A percentile compares a stretch with the other conserved stretches of the same genome.
Evolutionary conservation across 2,329 filamentous ascomycete genomes (phyloP).

Genomic region (Hansfordia pulvinata): DNA sequence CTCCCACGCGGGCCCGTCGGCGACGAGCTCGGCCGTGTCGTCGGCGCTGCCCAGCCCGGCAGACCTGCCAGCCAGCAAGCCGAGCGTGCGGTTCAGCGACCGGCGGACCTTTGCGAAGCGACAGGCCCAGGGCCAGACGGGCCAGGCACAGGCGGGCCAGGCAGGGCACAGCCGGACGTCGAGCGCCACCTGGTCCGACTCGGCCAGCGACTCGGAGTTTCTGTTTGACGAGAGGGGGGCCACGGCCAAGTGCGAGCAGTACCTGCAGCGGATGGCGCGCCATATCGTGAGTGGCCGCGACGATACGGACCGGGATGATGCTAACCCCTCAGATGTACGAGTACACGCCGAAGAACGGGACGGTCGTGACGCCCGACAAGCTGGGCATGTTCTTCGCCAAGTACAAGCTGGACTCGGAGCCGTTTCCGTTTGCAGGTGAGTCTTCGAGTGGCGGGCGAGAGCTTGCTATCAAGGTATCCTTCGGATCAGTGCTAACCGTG

Average conservation of each 20-base stretch:
- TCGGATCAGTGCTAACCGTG: constrained; percentile 2
- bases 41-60: constrained; percentile 2
- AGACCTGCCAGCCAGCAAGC: constrained; percentile 3
- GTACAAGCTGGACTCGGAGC: constrained; percentile 49
- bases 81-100: constrained; percentile 8
- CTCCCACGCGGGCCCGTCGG: neutral
- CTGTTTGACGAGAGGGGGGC: constrained; percentile 59
- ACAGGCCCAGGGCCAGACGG: no score
- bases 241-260: constrained; percentile 54
- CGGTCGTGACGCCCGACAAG: constrained; percentile 66
- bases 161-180: no score
- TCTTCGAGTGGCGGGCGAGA: no score
- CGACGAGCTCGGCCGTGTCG: constrained; percentile 1
- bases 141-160: no score
- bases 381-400: constrained; percentile 60
- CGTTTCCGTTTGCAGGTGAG: constrained; percentile 55
- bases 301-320: neutral
- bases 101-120: constrained; percentile 5
- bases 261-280: constrained; percentile 59
- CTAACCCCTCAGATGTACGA: constrained; percentile 19
- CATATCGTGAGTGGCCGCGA: constrained; percentile 46
- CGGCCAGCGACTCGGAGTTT: constrained; percentile 46
- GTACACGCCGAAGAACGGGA: constrained; percentile 49
- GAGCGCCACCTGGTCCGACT: constrained; percentile 3
- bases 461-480: constrained; percentile 11